Evolutionary conservation across 352 stramenopile species (phyloP).

Genomic region (Globisporangium spinosum): DNA sequence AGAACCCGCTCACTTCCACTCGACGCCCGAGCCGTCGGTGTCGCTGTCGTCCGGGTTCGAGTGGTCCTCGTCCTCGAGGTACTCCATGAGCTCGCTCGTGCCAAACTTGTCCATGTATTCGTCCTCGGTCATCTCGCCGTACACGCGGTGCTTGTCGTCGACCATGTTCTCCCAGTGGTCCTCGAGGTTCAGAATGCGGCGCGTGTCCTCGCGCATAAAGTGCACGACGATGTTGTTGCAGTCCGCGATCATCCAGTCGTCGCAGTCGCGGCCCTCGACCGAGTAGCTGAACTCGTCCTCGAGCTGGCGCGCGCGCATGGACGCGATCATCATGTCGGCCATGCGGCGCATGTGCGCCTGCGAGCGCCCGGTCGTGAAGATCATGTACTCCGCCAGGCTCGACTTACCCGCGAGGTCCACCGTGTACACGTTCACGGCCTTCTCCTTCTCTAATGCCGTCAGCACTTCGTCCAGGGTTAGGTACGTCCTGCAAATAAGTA

Average conservation of each 20-base stretch:
- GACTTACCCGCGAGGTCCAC: constrained; percentile 74
- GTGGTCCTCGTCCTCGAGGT: constrained; percentile 66
- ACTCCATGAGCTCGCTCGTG: constrained; percentile 83
- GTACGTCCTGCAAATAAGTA: constrained; percentile 36
- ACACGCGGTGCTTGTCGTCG: constrained; percentile 74
- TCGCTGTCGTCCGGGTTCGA: constrained; percentile 26
- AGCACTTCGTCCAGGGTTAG: constrained; percentile 72
- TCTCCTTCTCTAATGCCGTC: constrained; percentile 60
- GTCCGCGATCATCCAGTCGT: constrained; percentile 92
- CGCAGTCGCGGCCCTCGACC: constrained; percentile 85
- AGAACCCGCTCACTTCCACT: constrained; percentile 47
- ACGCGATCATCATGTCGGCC: constrained; percentile 85
- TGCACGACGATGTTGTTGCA: constrained; percentile 90
- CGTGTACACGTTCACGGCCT: constrained; percentile 75
- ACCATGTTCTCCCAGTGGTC: constrained; percentile 86
- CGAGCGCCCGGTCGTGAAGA: constrained; percentile 84
- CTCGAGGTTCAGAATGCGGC: constrained; percentile 69
- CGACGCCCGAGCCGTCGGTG: constrained; percentile 36
- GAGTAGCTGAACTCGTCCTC: constrained; percentile 76
- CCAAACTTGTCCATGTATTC: constrained; percentile 89
- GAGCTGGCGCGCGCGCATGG: constrained; percentile 65
- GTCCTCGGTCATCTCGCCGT: constrained; percentile 78
- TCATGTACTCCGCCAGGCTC: constrained; percentile 85
- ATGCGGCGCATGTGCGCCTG: constrained; percentile 86
- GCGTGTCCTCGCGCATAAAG: constrained; percentile 76